Base-by-base conservation (phyloP, 2,329 filamentous ascomycete genomes). In the Talaromyces rugulosus region DNA sequence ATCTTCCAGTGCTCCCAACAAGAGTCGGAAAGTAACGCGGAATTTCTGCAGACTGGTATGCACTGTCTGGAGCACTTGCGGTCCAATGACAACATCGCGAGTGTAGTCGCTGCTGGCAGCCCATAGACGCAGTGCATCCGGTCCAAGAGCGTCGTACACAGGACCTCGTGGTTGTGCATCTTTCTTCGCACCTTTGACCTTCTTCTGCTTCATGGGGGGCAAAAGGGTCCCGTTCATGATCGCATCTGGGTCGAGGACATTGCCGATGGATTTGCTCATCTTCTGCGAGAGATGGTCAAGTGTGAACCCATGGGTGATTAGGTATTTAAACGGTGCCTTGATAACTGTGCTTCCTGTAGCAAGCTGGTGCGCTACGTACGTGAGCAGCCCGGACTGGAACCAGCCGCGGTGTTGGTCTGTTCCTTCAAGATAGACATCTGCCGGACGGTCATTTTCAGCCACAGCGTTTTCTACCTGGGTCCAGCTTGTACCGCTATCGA, bases 201-300 rank as follows among this genome's bases (percentile, higher is more conserved):
- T 88, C 70, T 86, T 88, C 51, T 77, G 77, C 71, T 89, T 90
- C 42, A 88, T 71, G 0, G 88, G 87, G 5, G 90, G 89, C 14
- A 96, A 77, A 11, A 96, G 80, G 3, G 87, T 87, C 6, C 94
- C 94, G 58, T 91, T 86, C 81, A 97, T 95, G 66, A 99, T 92
- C 65, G 96, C 83, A 6, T 85, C 81, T 0, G 94, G 93, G 0
- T 86, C 83, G 61, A 98, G 87, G 31, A 90, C 88, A 71, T 99
- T 99, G 16, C 95, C 95, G 1, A 97, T 79, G 0, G 92, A 97
- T 76, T 99, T 99, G 73, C 93, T 97, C 95, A 99, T 99, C 76
- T 99, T 99, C 72, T 91, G 92, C n/a, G 93, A 93, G 40, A 90
- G 80, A 56, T 89, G 84, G 69, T 99, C 95, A 2, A 99, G 85